Evolutionary conservation across 2,329 filamentous ascomycete species (phyloP).

Genomic region (Fusarium metavorans): DNA sequence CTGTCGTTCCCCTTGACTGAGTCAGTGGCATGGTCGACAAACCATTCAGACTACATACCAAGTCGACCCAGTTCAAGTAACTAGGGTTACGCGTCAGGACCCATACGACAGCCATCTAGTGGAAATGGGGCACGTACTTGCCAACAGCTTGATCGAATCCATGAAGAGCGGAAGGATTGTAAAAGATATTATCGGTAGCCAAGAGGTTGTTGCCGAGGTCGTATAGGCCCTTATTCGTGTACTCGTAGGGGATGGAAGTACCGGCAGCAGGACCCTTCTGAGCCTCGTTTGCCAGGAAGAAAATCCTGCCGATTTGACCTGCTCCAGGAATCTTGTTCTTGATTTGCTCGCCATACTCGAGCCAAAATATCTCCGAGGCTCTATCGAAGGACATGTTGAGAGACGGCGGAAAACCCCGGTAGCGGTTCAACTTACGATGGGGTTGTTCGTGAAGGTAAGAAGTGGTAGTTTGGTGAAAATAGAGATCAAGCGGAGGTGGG

Average conservation of each 20-base stretch:
- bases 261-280: background rate
- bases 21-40: background rate
- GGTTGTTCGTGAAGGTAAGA: background rate
- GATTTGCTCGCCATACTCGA: background rate
- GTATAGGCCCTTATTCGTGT: background rate
- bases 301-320: background rate
- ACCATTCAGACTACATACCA: background rate
- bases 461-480: background rate
- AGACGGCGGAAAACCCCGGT: background rate
- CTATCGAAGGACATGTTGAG: background rate
- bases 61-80: background rate
- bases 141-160: background rate
- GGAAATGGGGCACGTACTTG: background rate
- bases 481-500: too few species aligned
- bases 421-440: background rate
- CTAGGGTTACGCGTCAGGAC: background rate
- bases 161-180: background rate
- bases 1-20: background rate
- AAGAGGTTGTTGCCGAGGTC: background rate
- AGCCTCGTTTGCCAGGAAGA: background rate
- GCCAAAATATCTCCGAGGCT: background rate
- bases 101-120: background rate
- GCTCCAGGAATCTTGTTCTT: background rate
- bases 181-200: background rate
- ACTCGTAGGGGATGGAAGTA: background rate